Conservation (phyloP, 345 rosid species). For the Physaria fendleri region DNA sequence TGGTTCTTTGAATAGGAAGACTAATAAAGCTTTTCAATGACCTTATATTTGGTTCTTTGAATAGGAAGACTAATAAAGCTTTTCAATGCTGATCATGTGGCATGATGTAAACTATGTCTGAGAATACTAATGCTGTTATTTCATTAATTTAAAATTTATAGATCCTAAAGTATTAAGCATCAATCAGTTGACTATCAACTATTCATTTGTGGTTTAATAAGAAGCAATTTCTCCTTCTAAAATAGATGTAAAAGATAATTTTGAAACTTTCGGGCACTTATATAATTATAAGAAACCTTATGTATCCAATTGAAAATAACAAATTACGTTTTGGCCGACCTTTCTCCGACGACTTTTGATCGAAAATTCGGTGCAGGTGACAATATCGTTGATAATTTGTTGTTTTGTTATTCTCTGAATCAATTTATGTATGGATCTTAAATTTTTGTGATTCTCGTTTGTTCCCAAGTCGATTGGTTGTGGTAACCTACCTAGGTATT, state of each 20-base stretch:
- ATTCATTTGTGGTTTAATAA: background rate
- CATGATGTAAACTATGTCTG: no score
- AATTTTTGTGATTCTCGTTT: background rate
- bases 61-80: no score
- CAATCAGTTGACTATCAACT: background rate
- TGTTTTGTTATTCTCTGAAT: background rate
- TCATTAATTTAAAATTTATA: background rate
- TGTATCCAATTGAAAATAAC: background rate
- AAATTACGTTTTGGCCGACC: background rate
- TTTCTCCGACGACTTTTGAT: constrained; percentile 1
- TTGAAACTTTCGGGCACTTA: background rate
- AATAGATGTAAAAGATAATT: background rate
- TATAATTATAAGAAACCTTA: background rate
- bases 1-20: background rate
- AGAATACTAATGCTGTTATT: background rate
- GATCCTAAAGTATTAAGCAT: background rate
- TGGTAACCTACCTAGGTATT: constrained; percentile 11
- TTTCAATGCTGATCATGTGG: no score
- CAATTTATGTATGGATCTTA: background rate
- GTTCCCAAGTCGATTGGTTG: constrained; percentile 2
- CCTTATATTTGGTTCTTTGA: no score
- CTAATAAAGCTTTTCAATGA: background rate
- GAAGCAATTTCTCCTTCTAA: background rate
- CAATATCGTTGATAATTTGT: background rate
- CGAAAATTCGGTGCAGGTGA: constrained; percentile 7